Conservation (phyloP, 2,329 filamentous ascomycete genomes). For the Alternaria angustiovoidea region DNA sequence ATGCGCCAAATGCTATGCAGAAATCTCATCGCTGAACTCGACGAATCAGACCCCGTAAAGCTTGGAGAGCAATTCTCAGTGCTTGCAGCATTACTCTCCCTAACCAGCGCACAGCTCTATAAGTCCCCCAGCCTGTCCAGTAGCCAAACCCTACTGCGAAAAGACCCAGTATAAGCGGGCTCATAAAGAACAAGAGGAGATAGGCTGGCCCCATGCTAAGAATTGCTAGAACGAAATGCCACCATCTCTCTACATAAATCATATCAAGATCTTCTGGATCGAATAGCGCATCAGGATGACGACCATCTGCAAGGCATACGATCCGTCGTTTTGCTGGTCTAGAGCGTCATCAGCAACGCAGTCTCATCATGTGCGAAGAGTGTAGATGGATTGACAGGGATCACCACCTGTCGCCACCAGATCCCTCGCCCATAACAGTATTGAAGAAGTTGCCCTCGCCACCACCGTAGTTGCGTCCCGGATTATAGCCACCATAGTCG, state of each 20-base stretch:
- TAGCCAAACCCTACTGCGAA: not conserved
- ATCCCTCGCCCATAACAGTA: constrained; percentile 29
- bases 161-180: not conserved
- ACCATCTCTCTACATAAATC: not conserved
- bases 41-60: not conserved
- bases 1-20: constrained; percentile 7
- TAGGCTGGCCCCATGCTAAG: constrained; percentile 10
- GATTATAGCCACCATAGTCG: constrained; percentile 22
- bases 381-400: not conserved
- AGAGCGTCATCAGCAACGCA: constrained; percentile 3
- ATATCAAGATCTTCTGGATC: constrained; percentile 2
- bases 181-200: constrained; percentile 1
- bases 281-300: not conserved
- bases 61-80: not conserved
- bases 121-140: not conserved
- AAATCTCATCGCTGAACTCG: not conserved
- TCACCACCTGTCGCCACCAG: constrained; percentile 22
- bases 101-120: not conserved
- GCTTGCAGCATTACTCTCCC: not conserved
- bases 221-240: not conserved
- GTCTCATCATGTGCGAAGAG: not conserved
- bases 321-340: not conserved
- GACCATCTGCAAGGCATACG: not conserved
- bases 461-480: constrained; percentile 10
- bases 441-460: constrained; percentile 32